A percentile compares a stretch with the other conserved stretches of the same genome.
Conservation (phyloP, 1,139 yeast genomes). For the Sugiyamaella xylanicola region DNA sequence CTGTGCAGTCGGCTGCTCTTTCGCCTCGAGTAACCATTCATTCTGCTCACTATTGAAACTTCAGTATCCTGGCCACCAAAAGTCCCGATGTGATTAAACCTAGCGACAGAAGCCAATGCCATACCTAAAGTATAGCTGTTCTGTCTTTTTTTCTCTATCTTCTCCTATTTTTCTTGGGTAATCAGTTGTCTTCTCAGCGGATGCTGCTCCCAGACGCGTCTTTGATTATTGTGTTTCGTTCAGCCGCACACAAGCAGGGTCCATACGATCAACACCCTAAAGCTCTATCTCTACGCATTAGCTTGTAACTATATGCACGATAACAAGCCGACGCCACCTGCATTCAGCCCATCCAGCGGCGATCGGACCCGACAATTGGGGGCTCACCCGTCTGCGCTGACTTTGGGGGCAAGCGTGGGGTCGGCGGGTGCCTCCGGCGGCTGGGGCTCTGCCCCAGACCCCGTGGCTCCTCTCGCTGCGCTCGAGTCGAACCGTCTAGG, state of each 20-base stretch:
- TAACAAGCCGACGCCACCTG: background rate
- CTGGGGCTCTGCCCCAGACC: slow-evolving; percentile 6
- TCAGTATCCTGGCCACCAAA: slow-evolving; percentile 3
- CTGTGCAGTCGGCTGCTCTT: slow-evolving; percentile 2
- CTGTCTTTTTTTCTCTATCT: background rate
- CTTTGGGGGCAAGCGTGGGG: background rate
- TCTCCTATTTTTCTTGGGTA: background rate
- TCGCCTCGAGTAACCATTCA: slow-evolving; percentile 6
- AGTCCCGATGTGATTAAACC: slow-evolving; percentile 8
- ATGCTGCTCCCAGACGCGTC: slow-evolving; percentile 5
- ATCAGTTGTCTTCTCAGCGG: background rate
- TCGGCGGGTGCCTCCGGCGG: background rate
- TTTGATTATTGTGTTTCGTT: background rate
- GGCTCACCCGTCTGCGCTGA: too few species aligned
- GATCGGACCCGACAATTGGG: too few species aligned
- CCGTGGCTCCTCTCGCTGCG: background rate
- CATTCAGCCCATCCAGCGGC: too few species aligned
- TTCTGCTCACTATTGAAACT: slow-evolving; percentile 1
- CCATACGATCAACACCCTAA: background rate
- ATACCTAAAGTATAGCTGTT: slow-evolving; percentile 6
- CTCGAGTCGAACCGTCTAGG: background rate
- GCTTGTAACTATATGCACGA: background rate
- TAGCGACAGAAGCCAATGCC: slow-evolving; percentile 11
- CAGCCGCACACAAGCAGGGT: slow-evolving; percentile 1
- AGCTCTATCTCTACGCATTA: background rate